These are phyloP conservation scores for Annona squamosa DNA, from an alignment of 164 flowering plant species.

Conservation along the genomic window DNA sequence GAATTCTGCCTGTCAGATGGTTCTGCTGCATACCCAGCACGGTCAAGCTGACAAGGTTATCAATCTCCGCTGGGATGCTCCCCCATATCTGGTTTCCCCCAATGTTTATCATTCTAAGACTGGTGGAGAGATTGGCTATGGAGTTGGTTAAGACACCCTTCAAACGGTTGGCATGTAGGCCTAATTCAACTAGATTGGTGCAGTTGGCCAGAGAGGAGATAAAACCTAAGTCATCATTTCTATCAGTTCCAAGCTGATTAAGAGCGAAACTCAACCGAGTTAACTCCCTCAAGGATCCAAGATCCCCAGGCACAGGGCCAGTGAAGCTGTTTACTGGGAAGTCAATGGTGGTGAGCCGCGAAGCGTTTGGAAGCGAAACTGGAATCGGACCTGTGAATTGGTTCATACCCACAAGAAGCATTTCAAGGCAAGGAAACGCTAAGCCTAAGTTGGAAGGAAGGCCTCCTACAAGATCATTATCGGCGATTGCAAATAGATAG, in stretches of 20 bases:
- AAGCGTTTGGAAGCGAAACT: conserved; percentile 5
- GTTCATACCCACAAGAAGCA: background rate
- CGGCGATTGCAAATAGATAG: background rate
- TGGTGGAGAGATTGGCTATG: background rate
- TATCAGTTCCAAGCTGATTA: no score
- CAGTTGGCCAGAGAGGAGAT: conserved; percentile 6
- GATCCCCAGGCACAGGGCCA: conserved; percentile 3
- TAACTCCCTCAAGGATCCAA: background rate
- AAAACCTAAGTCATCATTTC: background rate
- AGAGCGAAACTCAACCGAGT: no score
- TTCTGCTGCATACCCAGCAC: background rate
- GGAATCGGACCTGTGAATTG: conserved; percentile 10
- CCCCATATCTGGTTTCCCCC: background rate
- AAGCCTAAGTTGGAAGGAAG: conserved; percentile 21
- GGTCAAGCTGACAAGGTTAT: background rate
- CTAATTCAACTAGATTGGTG: background rate
- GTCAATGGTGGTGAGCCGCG: background rate
- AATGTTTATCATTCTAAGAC: background rate
- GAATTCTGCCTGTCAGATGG: background rate
- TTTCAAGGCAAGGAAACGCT: conserved; percentile 18
- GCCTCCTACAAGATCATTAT: conserved; percentile 17
- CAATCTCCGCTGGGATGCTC: conserved; percentile 3
- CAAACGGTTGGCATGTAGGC: background rate
- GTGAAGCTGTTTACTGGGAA: background rate
- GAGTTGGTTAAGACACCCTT: conserved; percentile 3